These are phyloP conservation scores for Rhodotorula sphaerocarpa DNA, from an alignment of 768 basidiomycete species.

Conservation along the genomic window DNA sequence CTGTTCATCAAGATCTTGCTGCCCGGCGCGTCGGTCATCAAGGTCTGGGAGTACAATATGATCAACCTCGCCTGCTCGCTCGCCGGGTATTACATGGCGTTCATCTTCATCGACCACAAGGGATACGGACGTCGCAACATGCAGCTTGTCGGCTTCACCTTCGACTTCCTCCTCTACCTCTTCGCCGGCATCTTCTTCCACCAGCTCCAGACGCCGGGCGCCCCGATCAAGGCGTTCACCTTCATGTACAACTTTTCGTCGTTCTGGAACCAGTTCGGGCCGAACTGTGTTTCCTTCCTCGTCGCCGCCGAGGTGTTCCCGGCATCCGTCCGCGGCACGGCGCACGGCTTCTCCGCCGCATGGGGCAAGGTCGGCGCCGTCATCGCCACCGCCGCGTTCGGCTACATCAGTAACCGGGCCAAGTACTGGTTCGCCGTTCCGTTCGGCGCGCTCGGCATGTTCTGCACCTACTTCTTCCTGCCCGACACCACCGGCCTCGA, in stretches of 20 bases:
- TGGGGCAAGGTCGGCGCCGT: conserved; percentile 46
- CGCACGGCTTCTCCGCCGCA: conserved; percentile 46
- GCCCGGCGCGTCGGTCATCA: conserved; percentile 43
- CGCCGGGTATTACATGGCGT: conserved; percentile 46
- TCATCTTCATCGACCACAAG: conserved; percentile 47
- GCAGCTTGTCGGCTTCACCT: conserved; percentile 43
- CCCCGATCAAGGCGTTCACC: conserved; percentile 43
- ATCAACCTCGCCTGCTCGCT: conserved; percentile 46
- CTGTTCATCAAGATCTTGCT: conserved; percentile 46
- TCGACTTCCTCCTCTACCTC: conserved; percentile 44
- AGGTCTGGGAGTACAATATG: conserved; percentile 46
- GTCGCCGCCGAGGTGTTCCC: conserved; percentile 48
- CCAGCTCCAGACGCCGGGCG: conserved; percentile 36
- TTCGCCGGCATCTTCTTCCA: conserved; percentile 36
- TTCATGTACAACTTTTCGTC: conserved; percentile 43
- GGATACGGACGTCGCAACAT: conserved; percentile 43
- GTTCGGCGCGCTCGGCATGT: conserved; percentile 40
- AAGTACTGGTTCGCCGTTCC: conserved; percentile 44
- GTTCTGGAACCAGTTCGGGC: conserved; percentile 46
- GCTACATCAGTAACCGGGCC: conserved; percentile 41
- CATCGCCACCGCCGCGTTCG: conserved; percentile 45
- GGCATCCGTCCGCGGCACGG: conserved; percentile 46
- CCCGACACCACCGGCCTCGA: conserved; percentile 47
- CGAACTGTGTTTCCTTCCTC: conserved; percentile 45
- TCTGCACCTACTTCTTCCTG: conserved; percentile 39